Evolutionary conservation across 139 green algal species (phyloP).

Genomic region (Axilococcus clingmanii): DNA sequence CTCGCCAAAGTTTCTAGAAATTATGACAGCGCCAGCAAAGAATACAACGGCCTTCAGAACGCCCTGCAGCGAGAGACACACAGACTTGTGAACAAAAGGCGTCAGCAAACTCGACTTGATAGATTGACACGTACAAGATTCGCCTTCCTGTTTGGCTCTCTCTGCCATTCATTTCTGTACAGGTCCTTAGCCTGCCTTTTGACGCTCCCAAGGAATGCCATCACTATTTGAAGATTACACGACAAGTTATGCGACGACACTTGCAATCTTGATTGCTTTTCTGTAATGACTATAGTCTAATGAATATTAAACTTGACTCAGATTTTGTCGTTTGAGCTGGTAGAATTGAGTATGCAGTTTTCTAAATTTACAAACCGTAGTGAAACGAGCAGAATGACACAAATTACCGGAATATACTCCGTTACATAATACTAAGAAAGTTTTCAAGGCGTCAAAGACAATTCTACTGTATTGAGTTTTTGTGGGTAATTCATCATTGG

Average conservation of each 20-base stretch:
- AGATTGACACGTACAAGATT: slow-evolving; percentile 14
- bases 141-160: slow-evolving; percentile 6
- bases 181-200: neutral
- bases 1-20: slow-evolving; percentile 29
- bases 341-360: too few relatives aligned
- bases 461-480: too few relatives aligned
- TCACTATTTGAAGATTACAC: too few relatives aligned
- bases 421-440: too few relatives aligned
- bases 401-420: too few relatives aligned
- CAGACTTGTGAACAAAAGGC: too few relatives aligned
- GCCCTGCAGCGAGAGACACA: slow-evolving; percentile 7
- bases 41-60: slow-evolving; percentile 31
- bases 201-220: neutral
- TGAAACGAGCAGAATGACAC: too few relatives aligned
- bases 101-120: too few relatives aligned
- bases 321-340: too few relatives aligned
- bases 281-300: neutral
- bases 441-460: too few relatives aligned
- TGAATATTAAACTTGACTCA: neutral
- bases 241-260: neutral
- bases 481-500: too few relatives aligned
- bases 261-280: neutral
- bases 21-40: slow-evolving; percentile 25
- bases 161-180: slow-evolving; percentile 15
- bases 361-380: too few relatives aligned